These are phyloP conservation scores for Volvariella volvacea DNA, from an alignment of 1,284 basidiomycete species.

Conservation along the genomic window DNA sequence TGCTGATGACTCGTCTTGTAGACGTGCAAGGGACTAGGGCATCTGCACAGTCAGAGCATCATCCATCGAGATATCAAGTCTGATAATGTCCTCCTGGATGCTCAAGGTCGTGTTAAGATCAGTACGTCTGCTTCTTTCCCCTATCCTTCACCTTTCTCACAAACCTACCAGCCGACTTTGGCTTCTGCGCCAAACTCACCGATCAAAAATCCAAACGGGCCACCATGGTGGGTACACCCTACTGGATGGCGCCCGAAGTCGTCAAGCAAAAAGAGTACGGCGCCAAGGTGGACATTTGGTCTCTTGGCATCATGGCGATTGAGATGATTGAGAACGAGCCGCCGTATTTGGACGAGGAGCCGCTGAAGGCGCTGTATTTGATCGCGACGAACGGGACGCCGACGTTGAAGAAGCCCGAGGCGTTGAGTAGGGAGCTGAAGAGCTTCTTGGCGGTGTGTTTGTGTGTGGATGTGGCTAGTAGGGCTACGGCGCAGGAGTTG, in stretches of 20 bases:
- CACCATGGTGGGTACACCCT: constrained; percentile 98
- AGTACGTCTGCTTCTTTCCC: constrained; percentile 49
- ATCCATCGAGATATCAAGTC: constrained; percentile 99
- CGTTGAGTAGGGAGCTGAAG: constrained; percentile 88
- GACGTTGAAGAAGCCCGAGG: constrained; percentile 94
- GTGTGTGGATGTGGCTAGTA: constrained; percentile 93
- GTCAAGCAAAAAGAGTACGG: constrained; percentile 99
- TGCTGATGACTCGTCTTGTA: constrained; percentile 21
- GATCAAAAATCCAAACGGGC: constrained; percentile 98
- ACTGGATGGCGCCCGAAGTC: constrained; percentile 99
- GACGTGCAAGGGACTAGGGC: constrained; percentile 94
- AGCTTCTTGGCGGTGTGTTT: constrained; percentile 94
- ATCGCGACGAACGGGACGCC: constrained; percentile 99
- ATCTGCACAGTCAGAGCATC: constrained; percentile 90
- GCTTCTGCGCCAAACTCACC: constrained; percentile 96
- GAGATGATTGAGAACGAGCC: constrained; percentile 99
- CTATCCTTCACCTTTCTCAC: constrained; percentile 1
- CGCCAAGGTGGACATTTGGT: constrained; percentile 99
- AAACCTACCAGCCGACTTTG: constrained; percentile 77
- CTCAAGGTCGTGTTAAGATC: constrained; percentile 92
- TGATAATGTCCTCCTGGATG: constrained; percentile 93
- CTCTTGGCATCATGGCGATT: constrained; percentile 97
- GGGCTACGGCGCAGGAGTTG: constrained; percentile 90
- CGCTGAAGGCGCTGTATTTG: constrained; percentile 92
- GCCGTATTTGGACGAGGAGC: constrained; percentile 96